Evolutionary conservation across 1,284 basidiomycete species (phyloP), one percentile per base, ranked within the genome.

Genomic region (Volvariella volvacea): DNA sequence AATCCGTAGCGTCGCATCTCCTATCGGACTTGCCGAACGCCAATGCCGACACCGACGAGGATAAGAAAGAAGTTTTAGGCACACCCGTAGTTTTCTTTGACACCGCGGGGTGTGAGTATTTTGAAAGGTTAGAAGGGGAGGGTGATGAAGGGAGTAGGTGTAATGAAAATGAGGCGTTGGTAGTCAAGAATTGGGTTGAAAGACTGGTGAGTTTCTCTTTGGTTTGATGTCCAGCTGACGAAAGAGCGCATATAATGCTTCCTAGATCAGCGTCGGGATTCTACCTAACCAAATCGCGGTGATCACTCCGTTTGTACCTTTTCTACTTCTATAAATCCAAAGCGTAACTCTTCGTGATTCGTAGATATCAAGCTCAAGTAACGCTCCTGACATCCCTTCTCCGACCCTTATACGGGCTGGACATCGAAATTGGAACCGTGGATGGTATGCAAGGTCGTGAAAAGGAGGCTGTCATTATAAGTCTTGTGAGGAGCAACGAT

Each of bases 401-500:
- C 4, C 80, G 86, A 14, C 78, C 83, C 0, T 57, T 64, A 16
- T 76, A 85, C 49, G 88, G 83, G 4, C 73, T 77, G 0, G 76
- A 77, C 14, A 72, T 95, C 3, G 92, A 94, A 51, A 90, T 94
- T 41, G 92, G 92, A 1, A 91, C 85, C 1, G 90, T 95, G 1
- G 92, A 96, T 56, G 92, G 91, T 0, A 88, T 95, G 80, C 93
- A 96, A 66, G 92, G 93, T 0, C 78, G 93, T 42, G 91, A 95
- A 64, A 88, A 89, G 53, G 88, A 96, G 45, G 91, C 90, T 0
- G 80, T 96, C 36, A 79, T 96, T 19, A 85, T 97, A 45, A 89
- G 80, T 51, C 75, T 97, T 3, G 92, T 95, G 1, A 71, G 93
- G 36, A 92, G 89, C 53, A 97, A 96, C 55, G 78, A 86, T 44